Evolutionary conservation across 2,329 filamentous ascomycete species (phyloP).

Genomic region (Boeremia lycopersici): DNA sequence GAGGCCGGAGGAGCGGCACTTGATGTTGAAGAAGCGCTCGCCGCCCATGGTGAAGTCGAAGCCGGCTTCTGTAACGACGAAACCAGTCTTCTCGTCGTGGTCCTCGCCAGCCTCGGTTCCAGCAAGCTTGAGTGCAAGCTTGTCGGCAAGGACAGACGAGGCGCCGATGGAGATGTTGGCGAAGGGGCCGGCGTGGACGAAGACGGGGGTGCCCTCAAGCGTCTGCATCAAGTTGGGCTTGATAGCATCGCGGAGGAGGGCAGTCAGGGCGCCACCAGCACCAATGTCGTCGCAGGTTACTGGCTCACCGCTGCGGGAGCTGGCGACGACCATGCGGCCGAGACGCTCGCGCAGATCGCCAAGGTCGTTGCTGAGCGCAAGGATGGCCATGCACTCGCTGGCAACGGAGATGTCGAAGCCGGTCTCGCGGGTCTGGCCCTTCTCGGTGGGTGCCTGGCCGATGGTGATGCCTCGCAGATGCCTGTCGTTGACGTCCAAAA

Average conservation of each 20-base stretch:
- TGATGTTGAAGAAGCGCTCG: constrained; percentile 99
- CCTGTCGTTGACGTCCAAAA: constrained; percentile 96
- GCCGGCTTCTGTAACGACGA: constrained; percentile 94
- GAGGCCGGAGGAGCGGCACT: constrained; percentile 92
- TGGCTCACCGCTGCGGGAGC: constrained; percentile 81
- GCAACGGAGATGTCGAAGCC: constrained; percentile 98
- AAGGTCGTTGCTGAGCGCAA: constrained; percentile 88
- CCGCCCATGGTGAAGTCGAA: constrained; percentile 99
- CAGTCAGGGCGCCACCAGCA: constrained; percentile 87
- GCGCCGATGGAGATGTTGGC: constrained; percentile 98
- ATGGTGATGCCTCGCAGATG: constrained; percentile 89
- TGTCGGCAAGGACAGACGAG: constrained; percentile 93
- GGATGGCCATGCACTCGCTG: constrained; percentile 97
- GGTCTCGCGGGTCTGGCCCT: constrained; percentile 84
- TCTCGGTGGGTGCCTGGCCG: constrained; percentile 87
- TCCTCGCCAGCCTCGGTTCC: constrained; percentile 93
- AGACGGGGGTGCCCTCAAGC: constrained; percentile 93
- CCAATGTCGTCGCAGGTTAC: constrained; percentile 97
- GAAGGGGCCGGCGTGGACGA: constrained; percentile 96
- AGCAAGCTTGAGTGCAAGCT: constrained; percentile 91
- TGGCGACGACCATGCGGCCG: constrained; percentile 93
- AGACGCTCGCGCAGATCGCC: constrained; percentile 90
- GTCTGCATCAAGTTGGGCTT: constrained; percentile 99
- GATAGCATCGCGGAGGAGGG: constrained; percentile 96
- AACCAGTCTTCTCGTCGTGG: constrained; percentile 80